A percentile compares a stretch with the other conserved stretches of the same genome.
Evolutionary conservation across 352 stramenopile species (phyloP).

Genomic region (Nothophytophthora sp.): DNA sequence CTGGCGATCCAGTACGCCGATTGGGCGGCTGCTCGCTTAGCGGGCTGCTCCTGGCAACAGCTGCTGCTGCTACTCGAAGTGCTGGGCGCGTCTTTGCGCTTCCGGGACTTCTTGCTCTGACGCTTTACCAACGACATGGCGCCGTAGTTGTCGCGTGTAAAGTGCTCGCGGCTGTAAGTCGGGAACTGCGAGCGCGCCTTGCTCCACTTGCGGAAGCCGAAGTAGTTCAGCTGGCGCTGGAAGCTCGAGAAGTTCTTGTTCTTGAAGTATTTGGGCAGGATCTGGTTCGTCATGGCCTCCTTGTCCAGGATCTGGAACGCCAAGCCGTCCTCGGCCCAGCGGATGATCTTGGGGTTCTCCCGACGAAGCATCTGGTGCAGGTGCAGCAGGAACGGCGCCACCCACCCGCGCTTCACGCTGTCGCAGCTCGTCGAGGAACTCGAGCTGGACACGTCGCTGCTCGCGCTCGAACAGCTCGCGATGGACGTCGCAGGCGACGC

Average conservation of each 20-base stretch:
- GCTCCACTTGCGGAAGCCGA: constrained; percentile 92
- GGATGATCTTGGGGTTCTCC: constrained; percentile 79
- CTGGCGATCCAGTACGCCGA: constrained; percentile 18
- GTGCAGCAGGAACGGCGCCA: constrained; percentile 86
- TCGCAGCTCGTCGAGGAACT: constrained; percentile 12
- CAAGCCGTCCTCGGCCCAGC: constrained; percentile 75
- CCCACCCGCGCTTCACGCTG: constrained; percentile 61
- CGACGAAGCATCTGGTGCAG: constrained; percentile 84
- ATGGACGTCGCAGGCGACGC: constrained; percentile 41
- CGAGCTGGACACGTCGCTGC: constrained; percentile 22
- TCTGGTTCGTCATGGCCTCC: constrained; percentile 80
- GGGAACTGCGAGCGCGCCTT: constrained; percentile 73
- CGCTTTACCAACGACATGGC: constrained; percentile 86
- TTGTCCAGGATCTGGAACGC: constrained; percentile 89
- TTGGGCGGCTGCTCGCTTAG: constrained; percentile 37
- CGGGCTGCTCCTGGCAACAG: constrained; percentile 37
- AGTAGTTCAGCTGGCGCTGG: constrained; percentile 96
- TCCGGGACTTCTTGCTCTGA: constrained; percentile 85
- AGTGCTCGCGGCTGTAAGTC: constrained; percentile 84
- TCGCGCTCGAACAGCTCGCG: constrained; percentile 29
- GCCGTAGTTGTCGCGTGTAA: constrained; percentile 84
- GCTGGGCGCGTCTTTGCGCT: constrained; percentile 39
- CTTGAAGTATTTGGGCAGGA: constrained; percentile 95
- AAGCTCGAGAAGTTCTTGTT: constrained; percentile 97
- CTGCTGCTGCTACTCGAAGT: no score